These are phyloP conservation scores for Ustilago sp. DNA, from an alignment of 1,284 basidiomycete species.

Conservation along the genomic window DNA sequence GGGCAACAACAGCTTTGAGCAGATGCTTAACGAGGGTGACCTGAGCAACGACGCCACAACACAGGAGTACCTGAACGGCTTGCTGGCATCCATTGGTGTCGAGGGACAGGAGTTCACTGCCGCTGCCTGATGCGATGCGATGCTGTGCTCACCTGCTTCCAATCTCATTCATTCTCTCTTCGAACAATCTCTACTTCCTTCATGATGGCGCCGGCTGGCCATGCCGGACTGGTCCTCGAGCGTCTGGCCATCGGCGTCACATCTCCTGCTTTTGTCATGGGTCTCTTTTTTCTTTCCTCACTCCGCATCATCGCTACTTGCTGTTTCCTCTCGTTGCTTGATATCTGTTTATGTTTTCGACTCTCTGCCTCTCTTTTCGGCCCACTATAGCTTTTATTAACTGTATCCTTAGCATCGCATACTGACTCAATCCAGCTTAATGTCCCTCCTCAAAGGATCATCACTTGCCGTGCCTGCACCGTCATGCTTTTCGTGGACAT, in stretches of 20 bases:
- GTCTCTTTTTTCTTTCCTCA: not conserved
- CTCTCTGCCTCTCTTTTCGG: not conserved
- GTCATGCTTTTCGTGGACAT: not conserved
- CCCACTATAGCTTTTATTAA: not conserved
- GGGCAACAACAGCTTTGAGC: conserved; percentile 49
- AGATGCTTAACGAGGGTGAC: conserved; percentile 35
- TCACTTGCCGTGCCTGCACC: not conserved
- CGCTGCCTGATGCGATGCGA: conserved; percentile 2
- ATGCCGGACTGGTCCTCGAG: not conserved
- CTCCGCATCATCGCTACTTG: not conserved
- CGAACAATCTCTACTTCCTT: not conserved
- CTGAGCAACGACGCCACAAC: conserved; percentile 44
- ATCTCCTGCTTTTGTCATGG: conserved; percentile 5
- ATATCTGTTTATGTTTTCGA: not conserved
- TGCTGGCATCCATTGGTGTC: conserved; percentile 54
- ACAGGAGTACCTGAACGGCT: conserved; percentile 47
- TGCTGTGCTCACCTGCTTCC: not conserved
- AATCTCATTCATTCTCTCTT: not conserved
- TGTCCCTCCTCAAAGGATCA: not conserved
- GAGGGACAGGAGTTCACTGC: conserved; percentile 34
- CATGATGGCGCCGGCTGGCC: conserved; percentile 8
- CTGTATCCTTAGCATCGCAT: conserved; percentile 44
- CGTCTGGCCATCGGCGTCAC: conserved; percentile 4
- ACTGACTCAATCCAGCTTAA: not conserved
- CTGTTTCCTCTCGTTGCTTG: not conserved